Evolutionary conservation across 495 filamentous ascomycete genomes (phyloP), one percentile per base, ranked within the genome.

Genomic region (Clavariopsis aquatica): DNA sequence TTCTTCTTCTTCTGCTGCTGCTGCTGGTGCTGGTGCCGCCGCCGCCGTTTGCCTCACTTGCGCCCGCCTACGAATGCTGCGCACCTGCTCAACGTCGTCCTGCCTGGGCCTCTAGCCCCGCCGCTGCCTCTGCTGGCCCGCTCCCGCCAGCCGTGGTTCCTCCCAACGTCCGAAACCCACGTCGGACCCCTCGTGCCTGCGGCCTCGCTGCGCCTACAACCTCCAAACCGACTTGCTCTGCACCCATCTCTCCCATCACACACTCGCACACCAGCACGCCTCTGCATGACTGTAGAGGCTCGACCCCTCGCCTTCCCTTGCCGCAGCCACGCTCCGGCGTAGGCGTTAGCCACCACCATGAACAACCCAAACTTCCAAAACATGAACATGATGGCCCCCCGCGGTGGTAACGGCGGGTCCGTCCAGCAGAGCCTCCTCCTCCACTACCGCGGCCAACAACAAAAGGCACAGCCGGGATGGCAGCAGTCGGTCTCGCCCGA

Each of bases 291-390:
- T 19, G 52, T 46, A 43, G 28, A 49, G 22, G 49, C 49, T 28
- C 38, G 29, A 22, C 22, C 15, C 38, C 17, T 52, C 64, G 17
- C 0, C 43, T 24, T 34, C 26, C 24, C 51, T 43, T 15, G 28
- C 57, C 57, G 49, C 65, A 62, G 52, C 65, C 43, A 55, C 58
- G 53, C 52, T 52, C 20, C 41, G 60, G 36, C 51, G 49, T 63
- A 57, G 60, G 52, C 60, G 52, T n/a, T 31, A 52, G 23, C 65
- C 31, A 9, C 26, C 53, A 27, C 28, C 36, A 68, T 68, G 65
- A 68, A 66, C 51, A 61, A 62, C 65, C 26, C 28, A n/a, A 58
- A 46, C 43, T 56, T 60, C 41, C 46, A 24, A 13, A 57, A 49
- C 63, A 62, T 57, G 52, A 55, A n/a, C 26, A 6, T 17, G 38